Evolutionary conservation across 805 yeast genomes (phyloP).

Genomic region (Lipomyces mesembrius): DNA sequence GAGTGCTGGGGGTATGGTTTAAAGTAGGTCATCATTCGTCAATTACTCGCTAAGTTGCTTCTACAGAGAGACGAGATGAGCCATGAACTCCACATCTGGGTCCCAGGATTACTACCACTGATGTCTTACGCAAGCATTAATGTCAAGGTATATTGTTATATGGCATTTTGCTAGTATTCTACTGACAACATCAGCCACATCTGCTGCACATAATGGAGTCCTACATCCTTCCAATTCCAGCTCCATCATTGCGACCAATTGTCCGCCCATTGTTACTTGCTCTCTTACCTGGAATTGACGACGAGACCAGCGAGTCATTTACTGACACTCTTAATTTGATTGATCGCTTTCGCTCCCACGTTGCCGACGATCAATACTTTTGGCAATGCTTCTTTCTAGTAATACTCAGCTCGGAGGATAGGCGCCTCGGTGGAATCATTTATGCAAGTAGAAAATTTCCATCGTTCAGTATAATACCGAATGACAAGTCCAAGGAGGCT

Average conservation of each 20-base stretch:
- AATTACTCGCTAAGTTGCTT: not conserved
- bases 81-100: slow-evolving; percentile 70
- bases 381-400: slow-evolving; percentile 84
- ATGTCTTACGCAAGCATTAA: slow-evolving; percentile 87
- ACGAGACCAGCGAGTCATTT: slow-evolving; percentile 85
- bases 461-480: slow-evolving; percentile 50
- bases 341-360: slow-evolving; percentile 59
- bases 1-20: slow-evolving; percentile 45
- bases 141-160: slow-evolving; percentile 54
- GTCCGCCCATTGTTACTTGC: slow-evolving; percentile 74
- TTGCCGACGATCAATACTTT: slow-evolving; percentile 72
- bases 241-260: slow-evolving; percentile 56
- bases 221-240: slow-evolving; percentile 58
- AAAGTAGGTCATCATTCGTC: not conserved
- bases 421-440: slow-evolving; percentile 79
- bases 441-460: slow-evolving; percentile 77
- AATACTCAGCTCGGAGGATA: slow-evolving; percentile 77
- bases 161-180: not conserved
- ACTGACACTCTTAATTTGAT: slow-evolving; percentile 62
- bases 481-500: slow-evolving; percentile 37
- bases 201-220: slow-evolving; percentile 65
- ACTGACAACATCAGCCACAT: slow-evolving; percentile 52
- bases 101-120: slow-evolving; percentile 89
- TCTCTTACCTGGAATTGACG: slow-evolving; percentile 86
- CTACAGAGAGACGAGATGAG: slow-evolving; percentile 50